Evolutionary conservation across 2,329 filamentous ascomycete species (phyloP), one percentile per base, ranked within the genome.

Genomic region (Harringtonia lauricola): DNA sequence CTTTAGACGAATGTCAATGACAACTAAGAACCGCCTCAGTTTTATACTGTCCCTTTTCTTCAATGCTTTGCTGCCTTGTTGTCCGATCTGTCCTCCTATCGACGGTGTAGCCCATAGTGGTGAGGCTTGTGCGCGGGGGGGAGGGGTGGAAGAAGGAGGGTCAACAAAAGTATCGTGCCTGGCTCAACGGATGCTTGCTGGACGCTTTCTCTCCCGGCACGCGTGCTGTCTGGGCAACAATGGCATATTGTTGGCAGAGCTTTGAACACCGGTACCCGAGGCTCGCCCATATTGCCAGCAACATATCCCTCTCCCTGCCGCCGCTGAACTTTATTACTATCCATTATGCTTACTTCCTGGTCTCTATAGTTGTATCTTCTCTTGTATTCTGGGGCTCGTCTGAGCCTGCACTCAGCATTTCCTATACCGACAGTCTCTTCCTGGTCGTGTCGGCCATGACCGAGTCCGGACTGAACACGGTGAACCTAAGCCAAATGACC

Each of bases 361-460:
- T 59, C 8, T 70, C 72, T 10, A 68, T 66, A 46, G 53, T 83
- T 3, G 34, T 76, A 28, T 63, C 67, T n/a, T 76, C 76, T 12
- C 46, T 75, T 35, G 67, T 84, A 38, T 79, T 84, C 54, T 83
- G 69, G 67, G 67, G 65, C 15, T 65, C 70, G 0, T 74, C 75
- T 0, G 66, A 66, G 6, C 70, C 74, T 9, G 55, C 59, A 17
- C 55, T 61, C 28, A 72, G 65, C 48, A 68, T 84, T 46, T 62
- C 63, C 35, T 85, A 81, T 59, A 68, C 69, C 18, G 79, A 85
- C 57, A 69, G 75, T 15, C 60, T 85, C 8, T 85, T 83, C 54
- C 58, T 84, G 24, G 71, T 73, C 41, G 66, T 77, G 35, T 79
- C 73, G 47, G 79, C 80, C 36, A 82, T 84, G 70, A 83, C 79